Evolutionary conservation across 805 yeast genomes (phyloP).

Genomic region (Lachancea quebecensis): DNA sequence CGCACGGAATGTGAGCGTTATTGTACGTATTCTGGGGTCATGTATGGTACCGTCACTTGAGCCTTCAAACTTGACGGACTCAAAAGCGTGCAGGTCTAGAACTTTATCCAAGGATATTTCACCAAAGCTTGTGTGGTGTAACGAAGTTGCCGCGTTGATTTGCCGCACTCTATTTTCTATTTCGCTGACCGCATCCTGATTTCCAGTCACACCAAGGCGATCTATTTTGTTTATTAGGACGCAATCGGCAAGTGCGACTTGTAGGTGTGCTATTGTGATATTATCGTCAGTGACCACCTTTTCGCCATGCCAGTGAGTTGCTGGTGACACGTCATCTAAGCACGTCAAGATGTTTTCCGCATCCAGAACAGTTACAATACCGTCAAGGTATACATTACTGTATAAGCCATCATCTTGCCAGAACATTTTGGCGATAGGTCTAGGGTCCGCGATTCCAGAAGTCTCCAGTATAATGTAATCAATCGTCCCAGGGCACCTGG

Average conservation of each 20-base stretch:
- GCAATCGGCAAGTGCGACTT: conserved; percentile 84
- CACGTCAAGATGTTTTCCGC: conserved; percentile 56
- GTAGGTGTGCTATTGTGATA: conserved; percentile 78
- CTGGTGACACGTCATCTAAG: conserved; percentile 52
- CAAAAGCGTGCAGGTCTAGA: conserved; percentile 77
- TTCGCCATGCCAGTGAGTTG: conserved; percentile 61
- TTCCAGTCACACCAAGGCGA: conserved; percentile 28
- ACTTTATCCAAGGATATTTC: conserved; percentile 57
- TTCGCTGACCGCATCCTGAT: conserved; percentile 18
- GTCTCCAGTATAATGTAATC: conserved; percentile 93
- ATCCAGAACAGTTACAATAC: conserved; percentile 84
- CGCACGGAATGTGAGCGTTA: conserved; percentile 40
- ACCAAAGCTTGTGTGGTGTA: conserved; percentile 66
- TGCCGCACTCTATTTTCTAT: conserved; percentile 32
- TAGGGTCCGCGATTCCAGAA: conserved; percentile 96
- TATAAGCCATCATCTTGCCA: conserved; percentile 91
- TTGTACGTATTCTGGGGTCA: conserved; percentile 49
- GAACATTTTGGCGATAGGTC: conserved; percentile 93
- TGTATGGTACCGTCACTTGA: conserved; percentile 30
- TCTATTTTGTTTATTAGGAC: conserved; percentile 78
- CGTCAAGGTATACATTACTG: conserved; percentile 82
- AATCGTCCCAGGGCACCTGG: conserved; percentile 59
- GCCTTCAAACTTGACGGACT: conserved; percentile 24
- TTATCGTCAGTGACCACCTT: conserved; percentile 35
- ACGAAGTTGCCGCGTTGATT: conserved; percentile 66